Conservation (phyloP, 1,284 basidiomycete genomes). For the Erythrobasidium hasegawianum region DNA sequence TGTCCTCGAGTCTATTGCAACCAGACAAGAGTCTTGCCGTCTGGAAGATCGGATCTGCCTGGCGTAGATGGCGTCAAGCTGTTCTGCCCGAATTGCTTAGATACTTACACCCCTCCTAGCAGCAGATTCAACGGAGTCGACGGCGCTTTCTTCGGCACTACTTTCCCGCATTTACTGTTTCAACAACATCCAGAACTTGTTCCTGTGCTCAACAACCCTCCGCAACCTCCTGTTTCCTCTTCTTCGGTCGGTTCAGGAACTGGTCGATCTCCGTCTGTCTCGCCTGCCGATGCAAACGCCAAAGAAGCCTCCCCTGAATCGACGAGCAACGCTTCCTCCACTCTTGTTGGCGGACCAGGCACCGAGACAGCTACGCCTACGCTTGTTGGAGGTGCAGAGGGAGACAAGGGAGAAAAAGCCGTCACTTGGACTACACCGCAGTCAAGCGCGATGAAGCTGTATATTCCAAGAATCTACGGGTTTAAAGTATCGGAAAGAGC, state of each 20-base stretch:
- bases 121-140: conserved; percentile 95
- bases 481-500: conserved; percentile 58
- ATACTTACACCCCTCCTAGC: conserved; percentile 92
- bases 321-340: conserved; percentile 11
- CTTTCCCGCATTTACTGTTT: conserved; percentile 95
- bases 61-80: conserved; percentile 98
- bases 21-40: conserved; percentile 84
- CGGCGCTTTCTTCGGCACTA: conserved; percentile 98
- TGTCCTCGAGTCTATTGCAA: conserved; percentile 96
- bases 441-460: conserved; percentile 73
- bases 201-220: conserved; percentile 14
- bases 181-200: conserved; percentile 53
- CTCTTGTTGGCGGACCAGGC: neutral
- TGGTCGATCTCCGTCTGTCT: conserved; percentile 7
- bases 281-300: conserved; percentile 12
- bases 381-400: conserved; percentile 28
- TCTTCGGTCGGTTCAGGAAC: neutral
- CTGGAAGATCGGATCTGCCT: conserved; percentile 91
- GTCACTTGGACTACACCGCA: conserved; percentile 36
- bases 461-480: conserved; percentile 88
- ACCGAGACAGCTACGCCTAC: conserved; percentile 7
- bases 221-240: neutral
- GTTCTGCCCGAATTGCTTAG: conserved; percentile 97
- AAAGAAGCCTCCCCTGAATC: conserved; percentile 3
- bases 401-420: conserved; percentile 7